These are phyloP conservation scores for Alnus glutinosa DNA, from an alignment of 306 rosid genomes.

Conservation along the genomic window DNA sequence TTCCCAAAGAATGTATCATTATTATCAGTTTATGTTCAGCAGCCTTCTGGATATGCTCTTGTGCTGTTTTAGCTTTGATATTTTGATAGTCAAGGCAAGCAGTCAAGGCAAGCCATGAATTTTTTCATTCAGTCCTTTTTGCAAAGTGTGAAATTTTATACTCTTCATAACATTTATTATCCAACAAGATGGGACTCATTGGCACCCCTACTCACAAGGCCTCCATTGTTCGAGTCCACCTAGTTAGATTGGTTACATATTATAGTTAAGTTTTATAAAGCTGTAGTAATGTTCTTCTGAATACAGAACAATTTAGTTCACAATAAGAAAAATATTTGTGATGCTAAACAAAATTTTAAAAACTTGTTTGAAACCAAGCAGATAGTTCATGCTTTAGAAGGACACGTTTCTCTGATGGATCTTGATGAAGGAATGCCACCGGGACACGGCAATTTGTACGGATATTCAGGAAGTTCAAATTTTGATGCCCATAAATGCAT, in stretches of 20 bases:
- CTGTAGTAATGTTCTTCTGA: neutral
- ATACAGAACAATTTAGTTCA: neutral
- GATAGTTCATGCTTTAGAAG: slow-evolving; percentile 57
- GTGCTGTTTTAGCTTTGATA: neutral
- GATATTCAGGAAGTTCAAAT: slow-evolving; percentile 31
- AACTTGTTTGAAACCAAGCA: slow-evolving; percentile 20
- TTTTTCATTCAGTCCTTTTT: neutral
- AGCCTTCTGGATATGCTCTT: neutral
- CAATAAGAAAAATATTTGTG: neutral
- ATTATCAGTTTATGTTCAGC: neutral
- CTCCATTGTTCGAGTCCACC: neutral
- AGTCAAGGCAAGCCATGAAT: neutral
- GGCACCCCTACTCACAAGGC: neutral
- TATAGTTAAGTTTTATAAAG: neutral
- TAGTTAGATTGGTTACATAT: neutral
- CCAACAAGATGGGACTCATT: neutral
- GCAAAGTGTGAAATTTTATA: neutral
- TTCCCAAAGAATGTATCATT: neutral
- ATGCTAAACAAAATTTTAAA: neutral
- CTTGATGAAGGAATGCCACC: slow-evolving; percentile 34
- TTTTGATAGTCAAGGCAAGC: neutral
- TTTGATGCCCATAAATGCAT: slow-evolving; percentile 25
- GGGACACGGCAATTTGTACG: slow-evolving; percentile 24
- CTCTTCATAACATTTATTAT: neutral
- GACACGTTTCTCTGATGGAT: slow-evolving; percentile 41